Conservation (phyloP, 1,284 basidiomycete species). For the Hymenochaete sp. region DNA sequence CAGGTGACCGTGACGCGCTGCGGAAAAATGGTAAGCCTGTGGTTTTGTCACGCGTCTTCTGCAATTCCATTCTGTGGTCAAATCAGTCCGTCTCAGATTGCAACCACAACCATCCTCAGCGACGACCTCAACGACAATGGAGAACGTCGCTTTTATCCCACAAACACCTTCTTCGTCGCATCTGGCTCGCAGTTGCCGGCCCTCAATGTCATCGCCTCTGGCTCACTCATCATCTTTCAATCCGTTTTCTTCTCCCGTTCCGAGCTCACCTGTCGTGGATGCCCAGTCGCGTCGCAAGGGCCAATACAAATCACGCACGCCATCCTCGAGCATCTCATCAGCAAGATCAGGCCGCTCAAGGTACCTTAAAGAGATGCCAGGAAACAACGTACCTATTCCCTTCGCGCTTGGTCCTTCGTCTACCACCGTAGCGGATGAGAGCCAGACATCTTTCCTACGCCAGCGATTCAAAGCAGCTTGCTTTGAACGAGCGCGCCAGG, state of each 20-base stretch:
- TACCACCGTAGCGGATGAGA: conserved; percentile 25
- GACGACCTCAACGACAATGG: conserved; percentile 4
- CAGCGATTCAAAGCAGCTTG: conserved; percentile 55
- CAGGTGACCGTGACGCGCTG: too few species aligned
- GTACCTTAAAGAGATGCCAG: background rate
- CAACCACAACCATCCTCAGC: too few species aligned
- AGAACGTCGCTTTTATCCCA: conserved; percentile 1
- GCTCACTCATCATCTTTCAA: conserved; percentile 14
- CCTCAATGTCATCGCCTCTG: conserved; percentile 11
- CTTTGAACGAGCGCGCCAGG: conserved; percentile 47
- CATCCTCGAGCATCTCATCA: conserved; percentile 13
- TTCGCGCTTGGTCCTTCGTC: conserved; percentile 11
- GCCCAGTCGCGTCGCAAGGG: conserved; percentile 35
- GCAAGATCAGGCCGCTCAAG: conserved; percentile 9
- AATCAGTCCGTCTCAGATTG: background rate
- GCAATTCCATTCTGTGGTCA: background rate
- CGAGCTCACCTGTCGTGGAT: conserved; percentile 22
- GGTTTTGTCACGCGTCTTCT: conserved; percentile 2
- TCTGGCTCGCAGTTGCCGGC: background rate
- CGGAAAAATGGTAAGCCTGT: conserved; percentile 1
- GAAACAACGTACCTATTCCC: conserved; percentile 8
- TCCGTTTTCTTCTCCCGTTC: conserved; percentile 10
- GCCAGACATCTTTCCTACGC: conserved; percentile 43
- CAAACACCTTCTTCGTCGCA: conserved; percentile 9
- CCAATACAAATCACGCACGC: conserved; percentile 36